Conservation (phyloP, 371 early-diverging fungal species). For the Dinochytrium kinnereticum region DNA sequence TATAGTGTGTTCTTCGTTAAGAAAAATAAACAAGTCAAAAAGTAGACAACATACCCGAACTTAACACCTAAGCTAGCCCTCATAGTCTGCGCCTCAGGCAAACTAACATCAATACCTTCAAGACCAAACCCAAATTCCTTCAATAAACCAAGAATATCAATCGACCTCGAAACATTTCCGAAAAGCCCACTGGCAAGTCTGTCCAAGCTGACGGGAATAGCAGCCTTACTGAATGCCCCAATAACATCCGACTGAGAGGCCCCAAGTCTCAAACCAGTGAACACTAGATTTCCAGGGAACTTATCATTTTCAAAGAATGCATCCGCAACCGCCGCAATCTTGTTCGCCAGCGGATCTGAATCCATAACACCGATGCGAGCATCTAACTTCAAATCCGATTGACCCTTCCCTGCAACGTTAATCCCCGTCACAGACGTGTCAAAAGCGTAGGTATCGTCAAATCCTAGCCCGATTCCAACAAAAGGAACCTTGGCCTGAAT, state of each 20-base stretch:
- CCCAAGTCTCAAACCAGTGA: constrained; percentile 23
- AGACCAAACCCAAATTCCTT: constrained; percentile 18
- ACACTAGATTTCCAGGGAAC: constrained; percentile 25
- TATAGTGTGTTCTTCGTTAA: not conserved
- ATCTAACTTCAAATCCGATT: constrained; percentile 13
- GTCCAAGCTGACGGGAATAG: constrained; percentile 24
- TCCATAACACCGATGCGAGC: constrained; percentile 28
- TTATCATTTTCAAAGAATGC: constrained; percentile 21
- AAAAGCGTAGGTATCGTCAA: constrained; percentile 28
- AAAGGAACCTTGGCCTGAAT: constrained; percentile 40
- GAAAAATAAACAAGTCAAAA: not conserved
- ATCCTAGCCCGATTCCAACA: constrained; percentile 22
- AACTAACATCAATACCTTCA: constrained; percentile 20
- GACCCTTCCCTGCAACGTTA: constrained; percentile 24
- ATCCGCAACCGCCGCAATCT: constrained; percentile 27
- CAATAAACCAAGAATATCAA: constrained; percentile 22
- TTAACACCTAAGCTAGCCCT: not conserved
- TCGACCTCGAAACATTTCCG: constrained; percentile 10
- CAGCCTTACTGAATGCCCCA: constrained; percentile 33
- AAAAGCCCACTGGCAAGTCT: constrained; percentile 25
- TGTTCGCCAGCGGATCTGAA: constrained; percentile 25
- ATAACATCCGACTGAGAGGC: not conserved
- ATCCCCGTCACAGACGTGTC: constrained; percentile 17
- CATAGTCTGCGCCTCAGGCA: not conserved
- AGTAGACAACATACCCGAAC: constrained; percentile 10